Conservation (phyloP, 768 basidiomycete species). For the Stropharia rugosoannulata region DNA sequence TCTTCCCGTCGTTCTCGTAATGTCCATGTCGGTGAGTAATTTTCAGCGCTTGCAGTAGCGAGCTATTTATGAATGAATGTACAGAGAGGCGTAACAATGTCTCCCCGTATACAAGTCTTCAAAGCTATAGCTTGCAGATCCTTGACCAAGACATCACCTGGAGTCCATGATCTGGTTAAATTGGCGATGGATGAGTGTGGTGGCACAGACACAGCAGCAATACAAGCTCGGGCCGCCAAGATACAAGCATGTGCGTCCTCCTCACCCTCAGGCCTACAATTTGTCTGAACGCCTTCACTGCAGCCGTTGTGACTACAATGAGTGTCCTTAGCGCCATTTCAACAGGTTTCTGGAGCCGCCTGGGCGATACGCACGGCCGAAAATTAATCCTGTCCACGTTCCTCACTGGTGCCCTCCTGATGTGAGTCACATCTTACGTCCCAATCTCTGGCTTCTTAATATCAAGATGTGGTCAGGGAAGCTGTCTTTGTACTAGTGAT, state of each 20-base stretch:
- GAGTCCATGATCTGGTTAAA: slow-evolving; percentile 12
- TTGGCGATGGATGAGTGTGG: slow-evolving; percentile 27
- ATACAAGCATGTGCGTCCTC: slow-evolving; percentile 59
- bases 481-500: slow-evolving; percentile 79
- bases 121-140: slow-evolving; percentile 72
- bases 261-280: background rate
- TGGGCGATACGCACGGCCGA: slow-evolving; percentile 75
- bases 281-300: slow-evolving; percentile 2
- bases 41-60: slow-evolving; percentile 9
- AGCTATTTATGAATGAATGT: background rate
- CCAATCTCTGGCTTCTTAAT: background rate
- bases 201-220: slow-evolving; percentile 46
- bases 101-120: slow-evolving; percentile 78
- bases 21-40: slow-evolving; percentile 62
- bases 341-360: slow-evolving; percentile 85
- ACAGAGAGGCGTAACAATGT: slow-evolving; percentile 78
- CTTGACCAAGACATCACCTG: slow-evolving; percentile 30
- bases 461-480: slow-evolving; percentile 50
- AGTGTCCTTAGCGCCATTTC: slow-evolving; percentile 78
- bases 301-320: slow-evolving; percentile 73
- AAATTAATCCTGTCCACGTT: slow-evolving; percentile 70
- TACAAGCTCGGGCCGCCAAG: slow-evolving; percentile 67
- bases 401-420: slow-evolving; percentile 67
- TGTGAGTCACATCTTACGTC: slow-evolving; percentile 46
- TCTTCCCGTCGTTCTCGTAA: slow-evolving; percentile 65